These are phyloP conservation scores for Smithsoniella earleae DNA, from an alignment of 163 green algal genomes.

Conservation along the genomic window DNA sequence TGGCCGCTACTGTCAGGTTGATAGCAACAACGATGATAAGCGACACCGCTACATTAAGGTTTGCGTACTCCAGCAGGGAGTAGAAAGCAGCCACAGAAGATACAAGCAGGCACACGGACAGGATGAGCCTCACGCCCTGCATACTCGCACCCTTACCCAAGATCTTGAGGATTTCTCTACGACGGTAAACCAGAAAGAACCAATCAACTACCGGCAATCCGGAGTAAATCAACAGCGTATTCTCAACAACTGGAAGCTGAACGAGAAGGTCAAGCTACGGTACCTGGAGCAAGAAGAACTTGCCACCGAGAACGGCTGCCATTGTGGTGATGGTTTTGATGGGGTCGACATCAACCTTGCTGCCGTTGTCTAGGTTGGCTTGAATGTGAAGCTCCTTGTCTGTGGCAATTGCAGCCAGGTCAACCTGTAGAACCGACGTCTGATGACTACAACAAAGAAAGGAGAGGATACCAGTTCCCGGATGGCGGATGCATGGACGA, in stretches of 20 bases:
- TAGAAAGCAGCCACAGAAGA: slow-evolving; percentile 9
- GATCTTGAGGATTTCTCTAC: not conserved
- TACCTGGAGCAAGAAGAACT: slow-evolving; percentile 29
- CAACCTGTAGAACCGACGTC: not conserved
- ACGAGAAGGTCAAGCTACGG: too few species aligned
- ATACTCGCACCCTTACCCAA: not conserved
- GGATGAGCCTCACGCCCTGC: slow-evolving; percentile 26
- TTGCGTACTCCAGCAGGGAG: not conserved
- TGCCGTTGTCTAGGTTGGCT: not conserved
- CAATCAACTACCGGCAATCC: too few species aligned
- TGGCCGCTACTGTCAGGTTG: not conserved
- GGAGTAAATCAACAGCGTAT: too few species aligned
- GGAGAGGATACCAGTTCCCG: too few species aligned
- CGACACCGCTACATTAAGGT: slow-evolving; percentile 1
- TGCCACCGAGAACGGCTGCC: slow-evolving; percentile 19
- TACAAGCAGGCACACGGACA: slow-evolving; percentile 28
- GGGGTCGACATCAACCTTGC: slow-evolving; percentile 15
- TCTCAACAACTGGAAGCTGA: too few species aligned
- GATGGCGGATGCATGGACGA: too few species aligned
- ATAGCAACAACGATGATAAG: slow-evolving; percentile 11
- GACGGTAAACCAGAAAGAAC: not conserved
- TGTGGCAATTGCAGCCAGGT: not conserved
- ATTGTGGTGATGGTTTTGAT: slow-evolving; percentile 28
- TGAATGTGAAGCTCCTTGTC: slow-evolving; percentile 26
- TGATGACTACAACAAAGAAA: too few species aligned